A percentile compares a stretch with the other conserved stretches of the same genome.
phyloP scores from a whole-genome alignment of 1,139 yeast genomes.

The Eremothecium cymbalariae region DNA sequence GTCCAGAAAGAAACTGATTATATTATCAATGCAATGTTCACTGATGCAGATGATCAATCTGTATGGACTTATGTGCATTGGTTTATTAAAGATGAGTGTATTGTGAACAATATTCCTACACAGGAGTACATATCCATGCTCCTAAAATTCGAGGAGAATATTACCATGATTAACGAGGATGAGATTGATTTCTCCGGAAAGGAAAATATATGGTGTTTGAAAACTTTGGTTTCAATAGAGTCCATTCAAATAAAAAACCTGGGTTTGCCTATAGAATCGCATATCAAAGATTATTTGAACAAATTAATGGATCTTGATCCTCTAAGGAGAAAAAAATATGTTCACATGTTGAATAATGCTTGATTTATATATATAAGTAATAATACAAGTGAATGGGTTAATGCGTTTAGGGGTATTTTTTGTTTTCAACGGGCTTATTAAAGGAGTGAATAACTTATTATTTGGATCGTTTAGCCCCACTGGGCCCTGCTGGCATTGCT shows the following conservation, averaged over 20 bases:
- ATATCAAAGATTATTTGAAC: constrained; percentile 32
- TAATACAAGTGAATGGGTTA: no score
- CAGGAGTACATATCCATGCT: constrained; percentile 34
- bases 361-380: constrained; percentile 2
- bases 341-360: constrained; percentile 28
- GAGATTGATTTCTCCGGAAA: constrained; percentile 47
- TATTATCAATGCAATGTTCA: constrained; percentile 76
- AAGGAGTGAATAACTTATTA: no score
- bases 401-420: no score
- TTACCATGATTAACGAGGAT: constrained; percentile 55
- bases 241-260: constrained; percentile 30
- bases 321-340: constrained; percentile 54
- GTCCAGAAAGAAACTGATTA: constrained; percentile 55
- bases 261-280: constrained; percentile 12
- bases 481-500: constrained; percentile 6
- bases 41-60: constrained; percentile 91
- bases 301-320: constrained; percentile 59
- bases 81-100: constrained; percentile 53
- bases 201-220: constrained; percentile 66
- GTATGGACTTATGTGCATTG: constrained; percentile 86
- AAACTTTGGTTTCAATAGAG: constrained; percentile 42
- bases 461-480: constrained; percentile 4
- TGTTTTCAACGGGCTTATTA: no score
- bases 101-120: constrained; percentile 20
- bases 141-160: constrained; percentile 33